Evolutionary conservation across 805 yeast species (phyloP).

Genomic region (Tetrapisispora iriomotensis): DNA sequence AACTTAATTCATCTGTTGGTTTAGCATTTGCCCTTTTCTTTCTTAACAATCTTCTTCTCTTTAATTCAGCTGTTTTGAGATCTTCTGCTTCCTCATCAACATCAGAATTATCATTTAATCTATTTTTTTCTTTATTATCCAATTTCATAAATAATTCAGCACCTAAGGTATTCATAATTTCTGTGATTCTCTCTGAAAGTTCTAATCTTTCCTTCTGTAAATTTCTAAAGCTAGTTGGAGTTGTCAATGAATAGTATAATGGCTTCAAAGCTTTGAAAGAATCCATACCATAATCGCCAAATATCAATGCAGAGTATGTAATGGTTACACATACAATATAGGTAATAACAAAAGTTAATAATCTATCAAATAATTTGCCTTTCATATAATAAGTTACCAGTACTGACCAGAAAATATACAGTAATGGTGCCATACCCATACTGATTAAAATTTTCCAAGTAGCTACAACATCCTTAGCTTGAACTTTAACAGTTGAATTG

Average conservation of each 20-base stretch:
- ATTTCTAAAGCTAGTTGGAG: constrained; percentile 46
- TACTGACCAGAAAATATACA: constrained; percentile 72
- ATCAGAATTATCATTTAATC: constrained; percentile 14
- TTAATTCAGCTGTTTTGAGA: constrained; percentile 30
- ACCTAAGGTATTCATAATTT: constrained; percentile 69
- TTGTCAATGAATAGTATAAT: constrained; percentile 52
- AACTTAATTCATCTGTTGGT: not conserved
- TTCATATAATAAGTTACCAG: constrained; percentile 37
- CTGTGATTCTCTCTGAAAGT: constrained; percentile 66
- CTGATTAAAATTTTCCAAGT: constrained; percentile 93
- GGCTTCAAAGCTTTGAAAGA: constrained; percentile 76
- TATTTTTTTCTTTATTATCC: constrained; percentile 29
- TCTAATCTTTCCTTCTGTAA: constrained; percentile 52
- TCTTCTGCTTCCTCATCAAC: constrained; percentile 23
- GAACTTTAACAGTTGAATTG: constrained; percentile 78
- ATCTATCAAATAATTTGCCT: constrained; percentile 24
- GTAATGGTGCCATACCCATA: constrained; percentile 78
- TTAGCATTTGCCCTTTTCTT: constrained; percentile 12
- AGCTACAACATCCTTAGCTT: constrained; percentile 89
- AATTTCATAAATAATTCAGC: constrained; percentile 84
- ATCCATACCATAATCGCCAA: constrained; percentile 93
- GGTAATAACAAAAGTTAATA: constrained; percentile 38
- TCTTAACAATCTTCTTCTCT: constrained; percentile 29
- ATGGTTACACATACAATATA: constrained; percentile 61
- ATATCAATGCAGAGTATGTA: constrained; percentile 81